Evolutionary conservation across 106 monocot genomes (phyloP), one percentile per base, ranked within the genome.

Genomic region (Dendrobium catenatum): DNA sequence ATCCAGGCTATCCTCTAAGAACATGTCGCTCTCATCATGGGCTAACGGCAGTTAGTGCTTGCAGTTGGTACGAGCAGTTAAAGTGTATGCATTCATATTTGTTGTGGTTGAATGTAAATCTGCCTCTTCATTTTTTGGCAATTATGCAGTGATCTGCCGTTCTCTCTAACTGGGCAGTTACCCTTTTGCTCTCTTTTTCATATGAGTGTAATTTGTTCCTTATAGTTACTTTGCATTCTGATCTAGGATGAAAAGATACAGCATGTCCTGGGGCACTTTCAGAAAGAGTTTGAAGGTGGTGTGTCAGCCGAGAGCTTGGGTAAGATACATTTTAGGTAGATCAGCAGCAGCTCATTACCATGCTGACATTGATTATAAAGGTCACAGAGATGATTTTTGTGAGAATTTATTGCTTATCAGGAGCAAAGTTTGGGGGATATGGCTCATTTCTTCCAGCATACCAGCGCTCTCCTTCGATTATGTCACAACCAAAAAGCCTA

Each of bases 361-460:
- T 37, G 49, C 80, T 24, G 58, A 58, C 16, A 58, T 58, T 20
- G 19, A 18, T 58, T 58, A 58, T 58, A 58, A 58, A 48, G 48
- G 48, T 11, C 4, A 22, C 22, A 76, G 19, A 58, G 19, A 2
- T 81, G 55, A 54, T 67, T 66, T 10, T 85, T 46, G 75, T 76
- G 48, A 7, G 77, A 75, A 42, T 77, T 79, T 15, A 76, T 84
- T 22, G 33, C 27, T 79, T 75, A 54, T 70, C 84, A 94, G 94
- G 91, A 73, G 86, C 91, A 33, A 91, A 86, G 80, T 89, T 91
- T 86, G 89, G 91, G 56, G 89, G 83, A 67, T 94, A 94, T 83
- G 94, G 94, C 73, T 91, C 94, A 2, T 94, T 94, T 74, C 82
- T 94, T 15, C 91, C 91, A 76, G 22, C 84, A 37, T 85, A 94